Evolutionary conservation across 1,139 yeast genomes (phyloP), one percentile per base, ranked within the genome.

Genomic region (Fermentozyma sake): DNA sequence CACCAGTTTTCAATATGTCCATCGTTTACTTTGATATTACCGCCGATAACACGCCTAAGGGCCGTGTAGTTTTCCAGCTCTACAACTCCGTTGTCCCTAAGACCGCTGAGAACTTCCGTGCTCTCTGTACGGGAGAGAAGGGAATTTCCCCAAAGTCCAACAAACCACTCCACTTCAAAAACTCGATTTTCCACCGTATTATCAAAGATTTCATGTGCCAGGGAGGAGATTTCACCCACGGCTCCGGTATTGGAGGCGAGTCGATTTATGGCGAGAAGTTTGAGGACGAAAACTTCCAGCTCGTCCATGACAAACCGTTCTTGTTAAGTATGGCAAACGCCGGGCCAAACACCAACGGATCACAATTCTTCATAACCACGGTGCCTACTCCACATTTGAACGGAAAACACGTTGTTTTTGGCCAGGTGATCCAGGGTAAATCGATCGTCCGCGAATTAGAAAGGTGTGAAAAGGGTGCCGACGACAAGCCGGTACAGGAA

Each of bases 391-490:
- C 91, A 6, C 91, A 83, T 52, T 69, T 89, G 44, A 91, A 91
- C 53, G 94, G 93, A 24, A 89, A 91, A 58, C 98, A 93, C 56
- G 97, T 89, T 31, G 96, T 91, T 6, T 93, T 91, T 54, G 99
- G 99, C 37, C 76, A 81, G 54, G 87, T 91, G 13, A 55, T 86
- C 26, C 71, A 78, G 30, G 97, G 97, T 26, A 85, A 82, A 54
- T 75, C 91, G 7, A 58, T 87, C 18, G 87, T 86, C 15, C 77
- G 95, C 45, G 66, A 70, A 39, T 67, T 91, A 33, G 98, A 91
- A 61, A 69, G 76, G 48, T 64, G 71, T 27, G 74, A 74, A 39
- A 81, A 85, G 23, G 80, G 71, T 29, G 61, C 61, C 2, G 63
- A 67, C 21, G 94, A 85, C 50, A 69, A 65, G 43, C 95, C 96